phyloP scores from a whole-genome alignment of 2,329 filamentous ascomycete genomes.

The Trichophyton mentagrophytes region DNA sequence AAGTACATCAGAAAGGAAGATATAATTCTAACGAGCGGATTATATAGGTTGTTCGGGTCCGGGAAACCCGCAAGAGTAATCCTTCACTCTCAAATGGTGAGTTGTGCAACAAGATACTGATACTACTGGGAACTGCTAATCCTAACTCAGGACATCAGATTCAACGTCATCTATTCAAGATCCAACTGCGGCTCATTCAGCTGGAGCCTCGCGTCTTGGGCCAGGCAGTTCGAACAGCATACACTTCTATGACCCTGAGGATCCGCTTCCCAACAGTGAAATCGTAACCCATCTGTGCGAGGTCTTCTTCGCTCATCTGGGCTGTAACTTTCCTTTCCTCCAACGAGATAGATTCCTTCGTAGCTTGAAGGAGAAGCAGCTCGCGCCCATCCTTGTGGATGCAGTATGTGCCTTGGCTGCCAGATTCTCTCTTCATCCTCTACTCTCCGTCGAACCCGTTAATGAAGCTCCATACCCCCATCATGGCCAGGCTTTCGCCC shows the following conservation, averaged over 20 bases:
- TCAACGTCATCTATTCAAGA: constrained; percentile 27
- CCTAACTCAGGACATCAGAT: constrained; percentile 16
- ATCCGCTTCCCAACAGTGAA: constrained; percentile 56
- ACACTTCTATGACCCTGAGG: constrained; percentile 65
- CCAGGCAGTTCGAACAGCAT: constrained; percentile 32
- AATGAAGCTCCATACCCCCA: constrained; percentile 42
- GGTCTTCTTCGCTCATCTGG: constrained; percentile 68
- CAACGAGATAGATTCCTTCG: constrained; percentile 58
- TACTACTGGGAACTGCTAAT: not conserved
- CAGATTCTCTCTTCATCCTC: constrained; percentile 55
- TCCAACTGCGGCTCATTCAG: constrained; percentile 19
- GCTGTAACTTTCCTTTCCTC: constrained; percentile 76
- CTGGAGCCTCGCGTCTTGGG: constrained; percentile 12
- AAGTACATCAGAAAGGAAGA: not conserved
- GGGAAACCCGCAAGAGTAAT: constrained; percentile 39
- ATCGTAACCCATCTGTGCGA: constrained; percentile 66
- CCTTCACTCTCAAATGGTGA: constrained; percentile 28
- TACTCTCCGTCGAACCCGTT: constrained; percentile 33
- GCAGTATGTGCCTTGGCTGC: constrained; percentile 72
- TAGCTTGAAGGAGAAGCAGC: constrained; percentile 66
- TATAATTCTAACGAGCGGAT: not conserved
- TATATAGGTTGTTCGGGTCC: constrained; percentile 38
- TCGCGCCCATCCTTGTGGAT: constrained; percentile 76
- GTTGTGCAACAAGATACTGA: constrained; percentile 8
- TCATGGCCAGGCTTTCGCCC: constrained; percentile 64